Percentiles rank a stretch among this genome's conserved stretches.
Evolutionary conservation across 1,284 basidiomycete genomes (phyloP).

Genomic region (Fistulina hepatica): DNA sequence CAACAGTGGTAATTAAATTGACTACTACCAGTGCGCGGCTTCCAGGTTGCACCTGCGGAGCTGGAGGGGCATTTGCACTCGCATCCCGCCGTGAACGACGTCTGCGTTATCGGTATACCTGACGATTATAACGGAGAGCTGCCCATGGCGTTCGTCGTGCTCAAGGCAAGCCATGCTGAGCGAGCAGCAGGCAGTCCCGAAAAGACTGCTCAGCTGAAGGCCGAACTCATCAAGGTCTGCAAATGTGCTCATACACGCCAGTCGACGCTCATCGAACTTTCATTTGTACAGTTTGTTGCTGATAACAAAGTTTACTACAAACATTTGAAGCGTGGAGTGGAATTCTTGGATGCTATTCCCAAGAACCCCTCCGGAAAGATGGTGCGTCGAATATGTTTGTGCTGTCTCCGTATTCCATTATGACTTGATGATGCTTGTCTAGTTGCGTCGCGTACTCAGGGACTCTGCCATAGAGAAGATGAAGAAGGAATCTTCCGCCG

Average conservation of each 20-base stretch:
- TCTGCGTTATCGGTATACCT: conserved; percentile 57
- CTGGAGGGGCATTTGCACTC: conserved; percentile 63
- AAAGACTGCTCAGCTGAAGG: conserved; percentile 33
- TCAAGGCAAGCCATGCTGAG: conserved; percentile 31
- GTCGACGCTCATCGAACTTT: too few relatives aligned
- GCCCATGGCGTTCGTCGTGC: conserved; percentile 64
- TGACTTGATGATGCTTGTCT: too few relatives aligned
- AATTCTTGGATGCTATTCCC: conserved; percentile 57
- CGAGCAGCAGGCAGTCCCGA: conserved; percentile 26
- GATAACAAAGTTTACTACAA: conserved; percentile 66
- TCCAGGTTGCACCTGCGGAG: conserved; percentile 57
- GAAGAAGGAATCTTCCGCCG: too few relatives aligned
- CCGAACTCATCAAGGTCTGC: conserved; percentile 31
- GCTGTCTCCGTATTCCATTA: too few relatives aligned
- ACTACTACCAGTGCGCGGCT: conserved; percentile 29
- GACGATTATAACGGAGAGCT: conserved; percentile 76
- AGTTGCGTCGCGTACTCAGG: too few relatives aligned
- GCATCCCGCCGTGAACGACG: conserved; percentile 38
- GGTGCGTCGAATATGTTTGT: too few relatives aligned
- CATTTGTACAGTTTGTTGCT: conserved; percentile 43
- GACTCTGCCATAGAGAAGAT: too few relatives aligned
- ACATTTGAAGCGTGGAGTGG: conserved; percentile 53
- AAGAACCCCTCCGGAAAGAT: conserved; percentile 68
- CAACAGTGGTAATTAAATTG: conserved; percentile 27
- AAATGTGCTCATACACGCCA: neutral